A percentile compares a stretch with the other conserved stretches of the same genome.
Conservation (phyloP, 306 rosid species). For the Glycine tomentella region DNA sequence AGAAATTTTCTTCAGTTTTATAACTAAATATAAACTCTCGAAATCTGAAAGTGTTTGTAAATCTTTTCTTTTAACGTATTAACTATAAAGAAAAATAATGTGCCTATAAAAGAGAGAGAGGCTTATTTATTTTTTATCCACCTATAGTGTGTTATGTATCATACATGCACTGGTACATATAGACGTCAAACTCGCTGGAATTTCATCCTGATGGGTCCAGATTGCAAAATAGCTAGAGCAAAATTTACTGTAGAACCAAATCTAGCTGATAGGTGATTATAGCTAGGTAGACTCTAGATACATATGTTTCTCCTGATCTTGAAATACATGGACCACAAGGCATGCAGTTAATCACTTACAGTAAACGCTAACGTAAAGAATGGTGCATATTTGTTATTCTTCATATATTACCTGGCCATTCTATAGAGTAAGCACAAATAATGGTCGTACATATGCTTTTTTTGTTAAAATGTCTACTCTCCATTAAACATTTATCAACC, state of each 20-base stretch:
- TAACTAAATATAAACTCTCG: neutral
- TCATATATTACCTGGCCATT: slow-evolving; percentile 16
- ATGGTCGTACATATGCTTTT: slow-evolving; percentile 37
- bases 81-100: neutral
- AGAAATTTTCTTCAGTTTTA: neutral
- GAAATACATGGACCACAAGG: slow-evolving; percentile 35
- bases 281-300: slow-evolving; percentile 4
- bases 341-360: slow-evolving; percentile 17
- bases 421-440: slow-evolving; percentile 38
- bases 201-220: slow-evolving; percentile 20
- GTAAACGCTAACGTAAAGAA: slow-evolving; percentile 45
- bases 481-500: slow-evolving; percentile 35
- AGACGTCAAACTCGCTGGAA: slow-evolving; percentile 27
- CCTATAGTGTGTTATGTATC: slow-evolving; percentile 31
- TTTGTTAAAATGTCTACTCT: slow-evolving; percentile 36
- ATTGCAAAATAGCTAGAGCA: neutral
- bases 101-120: neutral
- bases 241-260: slow-evolving; percentile 33
- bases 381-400: slow-evolving; percentile 45
- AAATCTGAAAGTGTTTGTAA: neutral
- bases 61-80: neutral
- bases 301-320: slow-evolving; percentile 30
- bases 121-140: neutral
- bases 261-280: slow-evolving; percentile 9
- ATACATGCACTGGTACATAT: slow-evolving; percentile 18